Percentiles rank a stretch among this genome's conserved stretches.
These are phyloP conservation scores for Aspergillus versicolor DNA, from an alignment of 2,329 filamentous ascomycete genomes.

Conservation along the genomic window DNA sequence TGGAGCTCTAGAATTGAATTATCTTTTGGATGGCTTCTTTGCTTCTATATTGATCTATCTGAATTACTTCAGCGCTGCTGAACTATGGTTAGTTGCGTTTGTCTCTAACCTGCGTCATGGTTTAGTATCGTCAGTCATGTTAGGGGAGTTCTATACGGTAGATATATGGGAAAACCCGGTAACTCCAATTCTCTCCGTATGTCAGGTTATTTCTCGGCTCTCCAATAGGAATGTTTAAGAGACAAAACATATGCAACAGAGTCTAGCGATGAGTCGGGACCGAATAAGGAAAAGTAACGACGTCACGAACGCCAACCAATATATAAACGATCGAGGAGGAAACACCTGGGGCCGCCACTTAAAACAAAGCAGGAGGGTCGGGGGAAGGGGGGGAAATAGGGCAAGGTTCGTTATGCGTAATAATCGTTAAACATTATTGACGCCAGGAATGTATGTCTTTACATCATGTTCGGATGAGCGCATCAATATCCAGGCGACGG, in stretches of 20 bases:
- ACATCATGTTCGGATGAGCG: constrained; percentile 31
- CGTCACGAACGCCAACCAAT: neutral
- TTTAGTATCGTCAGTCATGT: neutral
- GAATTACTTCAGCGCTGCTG: neutral
- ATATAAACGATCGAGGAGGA: neutral
- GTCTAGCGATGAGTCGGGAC: too few relatives aligned
- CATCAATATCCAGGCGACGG: constrained; percentile 43
- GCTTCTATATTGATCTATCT: neutral
- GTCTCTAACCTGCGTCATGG: neutral
- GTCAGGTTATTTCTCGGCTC: too few relatives aligned
- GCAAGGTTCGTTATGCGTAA: constrained; percentile 13
- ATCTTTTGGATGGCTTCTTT: neutral
- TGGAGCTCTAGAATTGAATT: neutral
- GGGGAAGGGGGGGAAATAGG: neutral
- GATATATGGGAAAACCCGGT: neutral
- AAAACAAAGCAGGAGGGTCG: neutral
- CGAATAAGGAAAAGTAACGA: neutral
- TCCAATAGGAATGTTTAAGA: too few relatives aligned
- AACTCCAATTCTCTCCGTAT: neutral
- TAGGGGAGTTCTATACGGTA: neutral
- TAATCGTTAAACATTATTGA: neutral
- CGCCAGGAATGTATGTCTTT: neutral
- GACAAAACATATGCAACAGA: too few relatives aligned
- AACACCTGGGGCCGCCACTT: neutral
- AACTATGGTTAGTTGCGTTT: neutral